Percentiles rank a stretch among this genome's conserved stretches.
Evolutionary conservation across 352 stramenopile species (phyloP).

Genomic region (Phytophthora aleatoria): DNA sequence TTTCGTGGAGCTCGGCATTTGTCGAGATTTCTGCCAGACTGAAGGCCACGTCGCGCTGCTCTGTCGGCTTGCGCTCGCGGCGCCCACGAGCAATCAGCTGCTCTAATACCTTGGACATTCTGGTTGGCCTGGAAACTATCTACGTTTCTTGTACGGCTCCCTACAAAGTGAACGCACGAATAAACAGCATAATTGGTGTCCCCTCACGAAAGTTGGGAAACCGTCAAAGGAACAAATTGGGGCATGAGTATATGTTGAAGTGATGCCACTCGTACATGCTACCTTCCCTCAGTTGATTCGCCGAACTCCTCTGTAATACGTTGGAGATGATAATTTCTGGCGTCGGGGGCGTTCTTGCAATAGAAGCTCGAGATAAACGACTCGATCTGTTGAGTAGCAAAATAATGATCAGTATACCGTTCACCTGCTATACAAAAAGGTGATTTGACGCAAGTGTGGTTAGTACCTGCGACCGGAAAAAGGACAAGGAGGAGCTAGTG

Average conservation of each 20-base stretch:
- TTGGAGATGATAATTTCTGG: conserved; percentile 61
- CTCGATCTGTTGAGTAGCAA: conserved; percentile 55
- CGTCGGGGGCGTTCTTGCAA: conserved; percentile 61
- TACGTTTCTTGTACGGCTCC: neutral
- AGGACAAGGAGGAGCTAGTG: conserved; percentile 70
- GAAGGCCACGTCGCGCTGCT: conserved; percentile 96
- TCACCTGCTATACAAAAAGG: neutral
- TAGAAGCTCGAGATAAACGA: conserved; percentile 75
- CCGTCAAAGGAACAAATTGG: conserved; percentile 25
- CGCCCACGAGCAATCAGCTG: conserved; percentile 95
- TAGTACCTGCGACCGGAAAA: conserved; percentile 72
- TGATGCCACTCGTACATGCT: conserved; percentile 8
- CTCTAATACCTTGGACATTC: conserved; percentile 95
- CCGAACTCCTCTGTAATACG: conserved; percentile 71
- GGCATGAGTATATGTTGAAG: conserved; percentile 19
- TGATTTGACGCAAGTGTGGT: neutral
- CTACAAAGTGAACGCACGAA: conserved; percentile 6
- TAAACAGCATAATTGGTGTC: conserved; percentile 13
- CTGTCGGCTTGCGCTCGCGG: conserved; percentile 92
- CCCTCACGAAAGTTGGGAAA: conserved; percentile 32
- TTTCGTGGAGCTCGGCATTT: conserved; percentile 91
- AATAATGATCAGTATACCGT: neutral
- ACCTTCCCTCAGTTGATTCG: conserved; percentile 10
- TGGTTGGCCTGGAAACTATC: neutral
- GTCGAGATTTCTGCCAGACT: conserved; percentile 96